Evolutionary conservation across 495 filamentous ascomycete genomes (phyloP).

Genomic region (Xylaria acuta): DNA sequence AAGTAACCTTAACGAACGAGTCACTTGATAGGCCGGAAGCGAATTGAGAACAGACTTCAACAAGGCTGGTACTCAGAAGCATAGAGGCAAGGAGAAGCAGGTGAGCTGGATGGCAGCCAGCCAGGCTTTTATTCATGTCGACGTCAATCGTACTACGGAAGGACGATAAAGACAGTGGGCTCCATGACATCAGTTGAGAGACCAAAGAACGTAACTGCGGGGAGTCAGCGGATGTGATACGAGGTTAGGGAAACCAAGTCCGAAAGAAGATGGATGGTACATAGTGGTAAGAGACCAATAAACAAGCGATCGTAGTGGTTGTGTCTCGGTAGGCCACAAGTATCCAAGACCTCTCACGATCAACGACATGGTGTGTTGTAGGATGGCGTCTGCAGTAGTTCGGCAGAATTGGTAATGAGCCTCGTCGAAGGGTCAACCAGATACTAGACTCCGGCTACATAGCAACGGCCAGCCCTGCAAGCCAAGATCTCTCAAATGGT

Average conservation of each 20-base stretch:
- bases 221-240: slow-evolving; percentile 15
- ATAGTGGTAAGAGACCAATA: slow-evolving; percentile 16
- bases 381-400: slow-evolving; percentile 15
- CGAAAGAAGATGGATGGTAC: not conserved
- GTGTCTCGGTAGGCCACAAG: slow-evolving; percentile 6
- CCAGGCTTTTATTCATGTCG: slow-evolving; percentile 18
- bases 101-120: not conserved
- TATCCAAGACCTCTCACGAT: slow-evolving; percentile 1
- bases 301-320: not conserved
- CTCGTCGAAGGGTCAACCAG: slow-evolving; percentile 11
- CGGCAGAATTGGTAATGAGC: slow-evolving; percentile 13
- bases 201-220: slow-evolving; percentile 12
- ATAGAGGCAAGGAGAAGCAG: not conserved
- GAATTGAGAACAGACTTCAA: slow-evolving; percentile 1
- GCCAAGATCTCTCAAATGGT: slow-evolving; percentile 19
- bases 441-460: not conserved
- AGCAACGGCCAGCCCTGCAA: slow-evolving; percentile 7
- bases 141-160: not conserved
- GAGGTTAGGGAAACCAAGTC: slow-evolving; percentile 20
- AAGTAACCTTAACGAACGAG: slow-evolving; percentile 58
- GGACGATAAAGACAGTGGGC: not conserved
- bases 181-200: slow-evolving; percentile 11
- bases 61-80: not conserved
- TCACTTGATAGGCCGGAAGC: slow-evolving; percentile 37
- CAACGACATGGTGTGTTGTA: slow-evolving; percentile 9